Evolutionary conservation across 768 basidiomycete genomes (phyloP).

Genomic region (Daedaleopsis sinensis): DNA sequence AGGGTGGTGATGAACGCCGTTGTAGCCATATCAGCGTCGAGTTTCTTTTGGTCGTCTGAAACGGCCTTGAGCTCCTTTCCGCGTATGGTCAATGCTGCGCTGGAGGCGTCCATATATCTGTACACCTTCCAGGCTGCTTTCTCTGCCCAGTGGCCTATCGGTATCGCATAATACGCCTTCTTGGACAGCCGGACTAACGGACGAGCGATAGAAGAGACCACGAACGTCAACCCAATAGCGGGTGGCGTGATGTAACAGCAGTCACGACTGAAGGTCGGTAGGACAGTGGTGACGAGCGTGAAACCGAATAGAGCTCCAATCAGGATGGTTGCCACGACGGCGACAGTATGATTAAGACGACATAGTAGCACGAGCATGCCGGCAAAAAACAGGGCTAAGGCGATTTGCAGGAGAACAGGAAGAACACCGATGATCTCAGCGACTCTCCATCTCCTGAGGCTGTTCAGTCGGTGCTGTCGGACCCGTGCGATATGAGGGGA

Average conservation of each 20-base stretch:
- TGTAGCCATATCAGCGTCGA: too few species aligned
- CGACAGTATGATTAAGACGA: conserved; percentile 17
- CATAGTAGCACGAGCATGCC: conserved; percentile 25
- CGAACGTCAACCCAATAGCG: too few species aligned
- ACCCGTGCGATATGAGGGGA: conserved; percentile 19
- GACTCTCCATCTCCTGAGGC: conserved; percentile 24
- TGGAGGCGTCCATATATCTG: too few species aligned
- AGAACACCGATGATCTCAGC: conserved; percentile 10
- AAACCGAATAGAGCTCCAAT: conserved; percentile 6
- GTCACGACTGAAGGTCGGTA: conserved; percentile 4
- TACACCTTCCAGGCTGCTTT: too few species aligned
- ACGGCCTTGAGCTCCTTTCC: too few species aligned
- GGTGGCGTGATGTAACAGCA: conserved; percentile 20
- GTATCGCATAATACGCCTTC: too few species aligned
- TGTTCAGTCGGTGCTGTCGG: conserved; percentile 26
- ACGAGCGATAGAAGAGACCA: too few species aligned
- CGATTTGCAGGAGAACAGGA: conserved; percentile 21
- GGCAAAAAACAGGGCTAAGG: conserved; percentile 20
- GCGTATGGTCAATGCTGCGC: too few species aligned
- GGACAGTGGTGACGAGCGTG: background rate
- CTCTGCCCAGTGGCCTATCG: too few species aligned
- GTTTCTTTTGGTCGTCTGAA: too few species aligned
- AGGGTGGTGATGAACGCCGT: too few species aligned
- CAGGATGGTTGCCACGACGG: background rate
- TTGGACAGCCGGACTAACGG: too few species aligned